Conservation (phyloP, 2,329 filamentous ascomycete genomes). For the Diaporthe amygdali region DNA sequence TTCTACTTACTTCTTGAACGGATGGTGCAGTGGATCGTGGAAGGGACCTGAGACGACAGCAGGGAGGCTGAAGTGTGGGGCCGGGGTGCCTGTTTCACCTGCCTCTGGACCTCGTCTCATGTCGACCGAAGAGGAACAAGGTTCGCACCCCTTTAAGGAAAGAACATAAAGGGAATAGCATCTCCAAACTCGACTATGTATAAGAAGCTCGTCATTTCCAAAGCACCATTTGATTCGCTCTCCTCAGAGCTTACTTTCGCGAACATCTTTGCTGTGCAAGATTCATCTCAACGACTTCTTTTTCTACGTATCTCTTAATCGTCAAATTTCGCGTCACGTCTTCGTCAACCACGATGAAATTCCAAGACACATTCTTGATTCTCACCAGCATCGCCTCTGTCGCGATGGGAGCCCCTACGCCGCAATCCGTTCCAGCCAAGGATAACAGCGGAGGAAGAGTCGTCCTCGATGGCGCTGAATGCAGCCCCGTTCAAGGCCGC, state of each 20-base stretch:
- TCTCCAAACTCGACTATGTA: neutral
- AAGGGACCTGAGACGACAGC: neutral
- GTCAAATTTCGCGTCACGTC: neutral
- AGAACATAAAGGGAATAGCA: neutral
- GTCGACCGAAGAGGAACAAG: neutral
- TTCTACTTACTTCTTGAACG: neutral
- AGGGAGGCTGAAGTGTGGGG: neutral
- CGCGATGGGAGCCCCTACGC: neutral
- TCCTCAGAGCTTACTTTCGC: neutral
- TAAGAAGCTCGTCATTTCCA: neutral
- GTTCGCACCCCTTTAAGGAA: neutral
- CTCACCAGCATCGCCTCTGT: neutral
- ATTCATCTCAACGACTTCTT: neutral
- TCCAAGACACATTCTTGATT: neutral
- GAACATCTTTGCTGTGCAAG: neutral
- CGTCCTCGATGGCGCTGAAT: neutral
- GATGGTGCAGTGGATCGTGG: neutral
- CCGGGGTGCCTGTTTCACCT: neutral
- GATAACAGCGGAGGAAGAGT: neutral
- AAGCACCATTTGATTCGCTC: neutral
- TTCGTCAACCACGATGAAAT: neutral
- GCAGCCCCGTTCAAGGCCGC: neutral
- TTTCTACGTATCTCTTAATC: neutral
- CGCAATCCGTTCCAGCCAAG: neutral
- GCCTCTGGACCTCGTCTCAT: neutral